These are phyloP conservation scores for Casuarina cunninghamiana DNA, from an alignment of 306 rosid species.

Conservation along the genomic window DNA sequence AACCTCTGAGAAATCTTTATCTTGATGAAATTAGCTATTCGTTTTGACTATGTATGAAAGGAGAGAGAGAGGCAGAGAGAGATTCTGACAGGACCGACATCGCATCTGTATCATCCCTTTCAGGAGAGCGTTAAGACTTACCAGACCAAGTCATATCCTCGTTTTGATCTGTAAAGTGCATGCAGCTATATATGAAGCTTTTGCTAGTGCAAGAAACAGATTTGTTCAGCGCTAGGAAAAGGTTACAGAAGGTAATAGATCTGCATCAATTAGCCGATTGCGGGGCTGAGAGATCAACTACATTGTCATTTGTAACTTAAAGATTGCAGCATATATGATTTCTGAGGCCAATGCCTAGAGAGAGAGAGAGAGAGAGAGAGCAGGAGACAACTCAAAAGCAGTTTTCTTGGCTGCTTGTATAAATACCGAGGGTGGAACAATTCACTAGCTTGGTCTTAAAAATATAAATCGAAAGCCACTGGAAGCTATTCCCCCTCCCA, in stretches of 20 bases:
- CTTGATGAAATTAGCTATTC: too few species aligned
- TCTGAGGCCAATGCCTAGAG: conserved; percentile 24
- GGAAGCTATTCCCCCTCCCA: conserved; percentile 67
- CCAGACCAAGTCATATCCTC: too few species aligned
- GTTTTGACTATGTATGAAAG: too few species aligned
- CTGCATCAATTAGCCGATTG: conserved; percentile 19
- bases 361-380: conserved; percentile 27
- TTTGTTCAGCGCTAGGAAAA: background rate
- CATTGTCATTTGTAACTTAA: conserved; percentile 31
- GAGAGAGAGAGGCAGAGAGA: too few species aligned
- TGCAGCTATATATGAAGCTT: background rate
- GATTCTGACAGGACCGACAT: too few species aligned
- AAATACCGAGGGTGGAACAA: conserved; percentile 30
- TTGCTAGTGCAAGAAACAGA: background rate
- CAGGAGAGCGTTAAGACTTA: too few species aligned
- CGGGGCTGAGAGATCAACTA: conserved; percentile 31
- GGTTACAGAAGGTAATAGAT: background rate
- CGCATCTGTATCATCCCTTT: too few species aligned
- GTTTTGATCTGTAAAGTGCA: too few species aligned
- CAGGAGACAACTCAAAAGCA: conserved; percentile 44
- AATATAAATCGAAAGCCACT: conserved; percentile 26
- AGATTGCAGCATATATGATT: conserved; percentile 39
- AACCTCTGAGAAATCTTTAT: too few species aligned
- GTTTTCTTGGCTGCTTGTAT: conserved; percentile 50
- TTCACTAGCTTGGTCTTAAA: conserved; percentile 18